Base-by-base conservation (phyloP, 2,329 filamentous ascomycete species). In the Calycina marina region DNA sequence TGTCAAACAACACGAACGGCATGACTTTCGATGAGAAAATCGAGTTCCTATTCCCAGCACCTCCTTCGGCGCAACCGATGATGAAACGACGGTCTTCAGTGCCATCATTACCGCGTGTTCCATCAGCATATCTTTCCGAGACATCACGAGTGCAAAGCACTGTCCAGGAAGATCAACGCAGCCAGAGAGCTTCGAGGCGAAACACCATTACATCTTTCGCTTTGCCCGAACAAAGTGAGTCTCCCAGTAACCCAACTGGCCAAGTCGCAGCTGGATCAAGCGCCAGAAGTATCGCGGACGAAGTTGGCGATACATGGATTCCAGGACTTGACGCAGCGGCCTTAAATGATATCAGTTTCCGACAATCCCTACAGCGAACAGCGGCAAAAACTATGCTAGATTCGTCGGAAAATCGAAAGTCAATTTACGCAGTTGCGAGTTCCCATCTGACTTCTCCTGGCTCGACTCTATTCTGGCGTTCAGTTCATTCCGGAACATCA, bases 1-100 rank as follows among this genome's bases (percentile, higher is more conserved):
- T 59, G 4, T 61, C 65, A 3, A 70, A 69, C 37, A 52, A 67
- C 38, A 69, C 65, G 3, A 63, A 61, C 49, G 71, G 65, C 45
- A 72, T 71, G 67, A 69, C 65, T 0, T 62, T 69, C 38, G 57
- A 70, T 31, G 68, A 72, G 43, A 72, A 71, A 47, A 66, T 72
- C 54, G 53, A 57, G 2, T 48, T 69, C 4, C 50, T 72, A 14
- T 69, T 67, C 40, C 56, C 61, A 3, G 47, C 52, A 5, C 59
- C 30, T 38, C 53, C 29, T 51, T 51, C 32, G 40, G 39, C 34
- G 35, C 41, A 24, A 32, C 40, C 34, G 38, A 33, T 51, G 41
- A 33, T 31, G 4, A 44, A 44, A 18, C 55, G 56, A 6, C 54
- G 54, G 34, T 61, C 59, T 4, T 57, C 58, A 3, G 56, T 67